phyloP scores from a whole-genome alignment of 768 basidiomycete species.

The Mycena galericulata region DNA sequence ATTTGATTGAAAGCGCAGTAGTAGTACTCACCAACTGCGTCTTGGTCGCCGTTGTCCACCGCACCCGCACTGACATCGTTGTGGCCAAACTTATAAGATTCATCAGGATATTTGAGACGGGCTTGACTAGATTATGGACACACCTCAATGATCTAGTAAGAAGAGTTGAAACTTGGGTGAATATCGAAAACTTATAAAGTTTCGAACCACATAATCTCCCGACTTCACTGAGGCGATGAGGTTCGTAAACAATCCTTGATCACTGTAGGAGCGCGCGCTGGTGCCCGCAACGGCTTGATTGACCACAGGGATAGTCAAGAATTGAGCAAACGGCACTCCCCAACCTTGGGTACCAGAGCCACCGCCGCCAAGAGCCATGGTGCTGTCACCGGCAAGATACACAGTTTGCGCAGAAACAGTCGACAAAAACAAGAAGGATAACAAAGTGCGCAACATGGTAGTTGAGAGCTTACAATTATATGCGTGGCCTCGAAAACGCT shows the following conservation, averaged over 20 bases:
- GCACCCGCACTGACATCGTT: constrained; percentile 38
- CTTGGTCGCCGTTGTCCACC: constrained; percentile 35
- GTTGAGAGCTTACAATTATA: background rate
- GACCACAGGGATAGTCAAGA: constrained; percentile 37
- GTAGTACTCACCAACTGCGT: constrained; percentile 30
- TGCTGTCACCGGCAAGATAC: constrained; percentile 18
- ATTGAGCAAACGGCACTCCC: constrained; percentile 37
- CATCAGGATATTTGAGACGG: background rate
- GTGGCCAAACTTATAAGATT: constrained; percentile 42
- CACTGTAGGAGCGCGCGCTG: constrained; percentile 42
- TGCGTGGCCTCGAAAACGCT: background rate
- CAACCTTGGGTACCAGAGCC: constrained; percentile 35
- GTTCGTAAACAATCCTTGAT: constrained; percentile 37
- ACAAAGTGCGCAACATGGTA: constrained; percentile 1
- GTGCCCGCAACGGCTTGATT: constrained; percentile 39
- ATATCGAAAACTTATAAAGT: background rate
- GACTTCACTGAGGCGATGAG: constrained; percentile 34
- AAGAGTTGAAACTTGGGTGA: constrained; percentile 14
- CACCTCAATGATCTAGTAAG: constrained; percentile 34
- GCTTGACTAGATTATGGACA: background rate
- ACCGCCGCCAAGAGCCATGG: constrained; percentile 32
- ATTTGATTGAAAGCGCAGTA: too few species aligned
- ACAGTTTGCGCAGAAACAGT: constrained; percentile 23
- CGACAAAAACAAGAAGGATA: constrained; percentile 8
- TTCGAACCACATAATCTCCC: constrained; percentile 34